phyloP scores from a whole-genome alignment of 2,329 filamentous ascomycete genomes.

The Periconia sp. region DNA sequence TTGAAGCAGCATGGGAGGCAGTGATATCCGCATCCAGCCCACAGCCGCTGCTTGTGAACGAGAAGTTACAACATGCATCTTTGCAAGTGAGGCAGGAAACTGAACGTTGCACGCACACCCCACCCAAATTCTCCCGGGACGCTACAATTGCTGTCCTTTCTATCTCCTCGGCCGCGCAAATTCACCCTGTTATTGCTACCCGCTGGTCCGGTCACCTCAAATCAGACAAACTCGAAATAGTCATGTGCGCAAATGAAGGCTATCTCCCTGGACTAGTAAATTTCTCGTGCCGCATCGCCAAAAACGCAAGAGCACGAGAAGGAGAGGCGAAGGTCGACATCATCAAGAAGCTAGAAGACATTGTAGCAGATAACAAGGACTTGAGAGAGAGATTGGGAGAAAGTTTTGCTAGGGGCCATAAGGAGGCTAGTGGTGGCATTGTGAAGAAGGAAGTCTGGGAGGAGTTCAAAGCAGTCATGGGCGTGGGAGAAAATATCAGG shows the following conservation, averaged over 20 bases:
- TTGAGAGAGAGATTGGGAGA: slow-evolving; percentile 62
- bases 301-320: slow-evolving; percentile 60
- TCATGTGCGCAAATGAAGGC: slow-evolving; percentile 71
- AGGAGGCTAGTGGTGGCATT: slow-evolving; percentile 71
- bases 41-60: slow-evolving; percentile 57
- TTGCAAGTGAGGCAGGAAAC: slow-evolving; percentile 67
- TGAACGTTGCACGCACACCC: slow-evolving; percentile 64
- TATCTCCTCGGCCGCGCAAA: slow-evolving; percentile 65
- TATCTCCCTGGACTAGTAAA: slow-evolving; percentile 69
- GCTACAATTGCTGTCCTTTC: slow-evolving; percentile 67
- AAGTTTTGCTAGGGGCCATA: slow-evolving; percentile 70
- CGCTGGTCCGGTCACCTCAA: slow-evolving; percentile 68
- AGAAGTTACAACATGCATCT: slow-evolving; percentile 59
- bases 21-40: slow-evolving; percentile 60
- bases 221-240: slow-evolving; percentile 65
- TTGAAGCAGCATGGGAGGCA: slow-evolving; percentile 65
- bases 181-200: slow-evolving; percentile 72
- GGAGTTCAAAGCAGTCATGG: slow-evolving; percentile 65
- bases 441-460: slow-evolving; percentile 67
- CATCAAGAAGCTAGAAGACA: slow-evolving; percentile 62
- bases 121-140: slow-evolving; percentile 69
- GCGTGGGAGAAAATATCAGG: slow-evolving; percentile 62
- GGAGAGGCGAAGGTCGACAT: slow-evolving; percentile 64
- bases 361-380: slow-evolving; percentile 50
- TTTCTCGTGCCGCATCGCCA: slow-evolving; percentile 69